Conservation (phyloP, 129 eudicot species). For the Tagetes erecta region DNA sequence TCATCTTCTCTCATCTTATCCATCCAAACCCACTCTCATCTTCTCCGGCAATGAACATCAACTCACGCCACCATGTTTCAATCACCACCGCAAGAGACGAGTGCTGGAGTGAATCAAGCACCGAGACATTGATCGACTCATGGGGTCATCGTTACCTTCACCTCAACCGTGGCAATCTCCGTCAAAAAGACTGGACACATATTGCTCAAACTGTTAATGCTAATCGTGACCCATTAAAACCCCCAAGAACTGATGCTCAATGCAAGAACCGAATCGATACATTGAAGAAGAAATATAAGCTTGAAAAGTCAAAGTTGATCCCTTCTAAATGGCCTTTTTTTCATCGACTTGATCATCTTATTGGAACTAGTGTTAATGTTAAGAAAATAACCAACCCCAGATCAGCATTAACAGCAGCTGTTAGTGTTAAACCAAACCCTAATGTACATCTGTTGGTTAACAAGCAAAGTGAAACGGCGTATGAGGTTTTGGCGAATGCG, state of each 20-base stretch:
- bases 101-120: constrained; percentile 56
- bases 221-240: constrained; percentile 31
- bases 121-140: constrained; percentile 49
- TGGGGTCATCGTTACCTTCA: constrained; percentile 63
- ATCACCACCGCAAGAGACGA: constrained; percentile 55
- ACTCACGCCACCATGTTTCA: constrained; percentile 30
- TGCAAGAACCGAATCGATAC: constrained; percentile 66
- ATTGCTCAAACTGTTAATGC: constrained; percentile 55
- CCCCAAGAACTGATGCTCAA: constrained; percentile 53
- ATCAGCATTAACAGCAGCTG: constrained; percentile 17
- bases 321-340: constrained; percentile 50
- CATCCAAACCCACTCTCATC: background rate
- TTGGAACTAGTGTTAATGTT: constrained; percentile 32
- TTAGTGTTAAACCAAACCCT: constrained; percentile 37
- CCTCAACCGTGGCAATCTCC: constrained; percentile 59
- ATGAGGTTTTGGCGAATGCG: constrained; percentile 48
- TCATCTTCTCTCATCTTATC: background rate
- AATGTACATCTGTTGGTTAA: background rate
- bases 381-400: constrained; percentile 19
- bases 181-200: constrained; percentile 56
- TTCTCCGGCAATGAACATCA: constrained; percentile 16
- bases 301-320: constrained; percentile 46
- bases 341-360: constrained; percentile 35
- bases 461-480: constrained; percentile 10
- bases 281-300: constrained; percentile 59